Evolutionary conservation across 257 asterid species (phyloP).

Genomic region (Penstemon eatonii): DNA sequence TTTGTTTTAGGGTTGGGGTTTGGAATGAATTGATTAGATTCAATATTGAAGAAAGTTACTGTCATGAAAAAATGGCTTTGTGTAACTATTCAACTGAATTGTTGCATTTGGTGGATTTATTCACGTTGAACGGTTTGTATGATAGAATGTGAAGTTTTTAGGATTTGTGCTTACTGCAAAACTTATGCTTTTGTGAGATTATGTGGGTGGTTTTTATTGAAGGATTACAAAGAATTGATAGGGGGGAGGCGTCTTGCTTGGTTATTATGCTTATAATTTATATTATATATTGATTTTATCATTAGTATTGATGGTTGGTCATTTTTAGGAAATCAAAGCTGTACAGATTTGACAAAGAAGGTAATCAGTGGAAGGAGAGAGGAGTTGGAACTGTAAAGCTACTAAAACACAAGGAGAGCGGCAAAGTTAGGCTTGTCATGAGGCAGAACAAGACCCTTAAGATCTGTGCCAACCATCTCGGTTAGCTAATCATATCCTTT

Average conservation of each 20-base stretch:
- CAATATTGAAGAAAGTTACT: no score
- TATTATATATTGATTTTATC: background rate
- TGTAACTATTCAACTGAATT: background rate
- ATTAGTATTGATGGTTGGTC: constrained; percentile 8
- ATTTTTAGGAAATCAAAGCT: constrained; percentile 73
- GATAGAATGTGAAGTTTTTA: no score
- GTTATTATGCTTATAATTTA: background rate
- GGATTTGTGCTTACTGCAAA: no score
- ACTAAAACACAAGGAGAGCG: constrained; percentile 70
- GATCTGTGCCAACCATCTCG: constrained; percentile 89
- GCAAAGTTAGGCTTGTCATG: constrained; percentile 85
- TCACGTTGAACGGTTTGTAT: no score
- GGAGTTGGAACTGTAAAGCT: constrained; percentile 88
- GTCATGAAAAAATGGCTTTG: background rate
- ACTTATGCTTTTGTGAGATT: no score
- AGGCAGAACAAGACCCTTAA: constrained; percentile 93
- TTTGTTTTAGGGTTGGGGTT: no score
- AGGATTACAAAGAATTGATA: no score
- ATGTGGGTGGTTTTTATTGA: no score
- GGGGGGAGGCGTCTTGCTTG: background rate
- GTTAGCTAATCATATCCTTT: constrained; percentile 37
- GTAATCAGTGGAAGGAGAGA: constrained; percentile 89
- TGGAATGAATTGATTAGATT: no score
- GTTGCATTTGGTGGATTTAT: background rate
- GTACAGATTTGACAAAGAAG: constrained; percentile 88